Base-by-base conservation (phyloP, 1,284 basidiomycete genomes). In the Cryptococcus sp. region DNA sequence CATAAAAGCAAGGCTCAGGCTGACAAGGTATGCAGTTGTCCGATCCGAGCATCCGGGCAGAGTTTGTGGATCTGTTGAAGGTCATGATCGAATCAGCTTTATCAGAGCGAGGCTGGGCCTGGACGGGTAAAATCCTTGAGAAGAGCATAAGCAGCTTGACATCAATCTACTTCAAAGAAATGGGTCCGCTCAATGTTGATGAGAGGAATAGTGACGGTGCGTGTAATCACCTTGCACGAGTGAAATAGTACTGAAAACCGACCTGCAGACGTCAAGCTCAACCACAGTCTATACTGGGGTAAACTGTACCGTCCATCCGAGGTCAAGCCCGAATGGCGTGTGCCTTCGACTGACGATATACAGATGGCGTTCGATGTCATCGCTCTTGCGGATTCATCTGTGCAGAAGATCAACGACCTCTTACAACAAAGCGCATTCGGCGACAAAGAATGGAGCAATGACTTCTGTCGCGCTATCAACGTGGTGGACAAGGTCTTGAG, bases 81-180 rank as follows among this genome's bases (percentile, higher is more conserved):
- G 79, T 89, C 51, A 83, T 97, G 43, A 82, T 89, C 38, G 86
- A 90, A 47, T 87, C 86, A 68, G 90, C 91, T 40, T 88, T 89
- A 79, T 89, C 87, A 63, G 95, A 99, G 79, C 86, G 93, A 60
- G 92, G 92, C 17, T 99, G 91, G 77, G 86, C 85, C 25, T 87
- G 89, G 58, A 87, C 88, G 2, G 91, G 90, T 3, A 85, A 88
- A 50, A 80, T 98, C 51, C 82, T 97, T 50, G 86, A 88, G 47
- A 86, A 91, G 51, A 81, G 93, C 16, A 78, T 98, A 55, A 84
- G 87, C 67, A 89, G 90, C 0, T 76, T 96, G 42, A 86, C 86
- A 1, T 84, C 86, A 2, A 83, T 90, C 43, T 97, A 96, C 75
- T 88, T 92, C 16, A 72, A 84, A 57, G 91, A 95, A 64, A 86